phyloP scores from a whole-genome alignment of 2,329 filamentous ascomycete species.

The Colletotrichum orbiculare region DNA sequence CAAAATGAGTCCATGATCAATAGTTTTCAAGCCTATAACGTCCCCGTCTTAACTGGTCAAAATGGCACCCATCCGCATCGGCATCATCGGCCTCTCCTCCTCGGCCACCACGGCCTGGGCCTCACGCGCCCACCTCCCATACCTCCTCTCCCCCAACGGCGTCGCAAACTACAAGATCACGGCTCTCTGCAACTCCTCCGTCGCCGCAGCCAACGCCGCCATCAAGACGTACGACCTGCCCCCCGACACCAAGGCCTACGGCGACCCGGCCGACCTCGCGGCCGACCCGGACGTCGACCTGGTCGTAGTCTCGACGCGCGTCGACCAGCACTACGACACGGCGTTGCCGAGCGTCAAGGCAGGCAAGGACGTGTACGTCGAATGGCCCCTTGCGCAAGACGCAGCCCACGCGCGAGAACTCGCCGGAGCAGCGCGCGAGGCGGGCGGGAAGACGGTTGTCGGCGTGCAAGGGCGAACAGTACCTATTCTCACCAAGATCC shows the following conservation, averaged over 20 bases:
- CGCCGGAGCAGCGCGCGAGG: slow-evolving; percentile 36
- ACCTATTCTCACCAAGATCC: slow-evolving; percentile 56
- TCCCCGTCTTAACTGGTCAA: not conserved
- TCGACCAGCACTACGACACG: slow-evolving; percentile 62
- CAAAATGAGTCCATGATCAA: no score
- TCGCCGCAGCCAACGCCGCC: slow-evolving; percentile 55
- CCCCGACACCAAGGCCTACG: slow-evolving; percentile 58
- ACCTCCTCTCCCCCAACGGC: slow-evolving; percentile 61
- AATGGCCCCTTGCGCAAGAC: slow-evolving; percentile 68
- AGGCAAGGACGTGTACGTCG: slow-evolving; percentile 65
- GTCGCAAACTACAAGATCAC: slow-evolving; percentile 57
- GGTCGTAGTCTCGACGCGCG: slow-evolving; percentile 65
- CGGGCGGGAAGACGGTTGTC: slow-evolving; percentile 50
- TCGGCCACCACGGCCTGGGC: slow-evolving; percentile 66
- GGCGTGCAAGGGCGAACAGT: slow-evolving; percentile 62
- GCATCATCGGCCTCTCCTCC: slow-evolving; percentile 67
- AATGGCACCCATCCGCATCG: slow-evolving; percentile 59
- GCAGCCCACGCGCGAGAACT: slow-evolving; percentile 54
- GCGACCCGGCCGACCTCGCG: slow-evolving; percentile 58
- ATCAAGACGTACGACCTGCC: slow-evolving; percentile 56
- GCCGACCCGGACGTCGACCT: slow-evolving; percentile 63
- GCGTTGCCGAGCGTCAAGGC: slow-evolving; percentile 59
- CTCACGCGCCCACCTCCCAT: slow-evolving; percentile 66
- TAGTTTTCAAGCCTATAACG: no score
- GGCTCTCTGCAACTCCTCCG: slow-evolving; percentile 63